phyloP scores from a whole-genome alignment of 2,329 filamentous ascomycete species.

The Acephala macrosclerotiorum region DNA sequence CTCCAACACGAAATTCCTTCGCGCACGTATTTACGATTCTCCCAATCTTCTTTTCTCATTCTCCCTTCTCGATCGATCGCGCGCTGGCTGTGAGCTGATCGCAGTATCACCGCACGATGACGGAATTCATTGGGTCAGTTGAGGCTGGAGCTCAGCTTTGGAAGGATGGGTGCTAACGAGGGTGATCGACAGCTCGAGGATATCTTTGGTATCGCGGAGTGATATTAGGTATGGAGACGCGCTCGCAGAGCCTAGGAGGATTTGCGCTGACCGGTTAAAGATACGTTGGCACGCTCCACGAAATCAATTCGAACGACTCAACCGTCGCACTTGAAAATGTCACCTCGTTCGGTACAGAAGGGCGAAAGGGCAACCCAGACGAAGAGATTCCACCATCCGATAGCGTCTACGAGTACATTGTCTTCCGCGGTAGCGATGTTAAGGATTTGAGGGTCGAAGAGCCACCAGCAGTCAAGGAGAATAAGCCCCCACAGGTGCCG shows the following conservation, averaged over 20 bases:
- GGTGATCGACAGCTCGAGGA: constrained; percentile 72
- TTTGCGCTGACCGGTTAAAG: constrained; percentile 54
- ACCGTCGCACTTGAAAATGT: constrained; percentile 98
- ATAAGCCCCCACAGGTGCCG: constrained; percentile 79
- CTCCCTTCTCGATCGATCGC: constrained; percentile 16
- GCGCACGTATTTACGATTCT: constrained; percentile 8
- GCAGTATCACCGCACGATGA: constrained; percentile 51
- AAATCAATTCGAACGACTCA: constrained; percentile 97
- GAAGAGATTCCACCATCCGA: constrained; percentile 87
- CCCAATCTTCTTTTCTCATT: constrained; percentile 11
- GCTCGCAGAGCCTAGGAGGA: constrained; percentile 6
- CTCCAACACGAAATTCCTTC: constrained; percentile 20
- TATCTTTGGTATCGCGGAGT: constrained; percentile 96
- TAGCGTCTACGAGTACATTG: constrained; percentile 96
- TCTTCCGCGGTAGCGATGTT: constrained; percentile 97
- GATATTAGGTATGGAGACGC: constrained; percentile 81
- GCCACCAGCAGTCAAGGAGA: constrained; percentile 75
- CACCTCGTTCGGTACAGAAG: constrained; percentile 92
- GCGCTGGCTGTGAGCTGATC: constrained; percentile 43
- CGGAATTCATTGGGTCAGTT: constrained; percentile 66
- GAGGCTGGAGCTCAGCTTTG: constrained; percentile 29
- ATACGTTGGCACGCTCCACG: constrained; percentile 94
- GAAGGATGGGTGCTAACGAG: constrained; percentile 32
- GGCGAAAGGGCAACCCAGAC: constrained; percentile 77
- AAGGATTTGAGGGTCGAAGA: constrained; percentile 97